Evolutionary conservation across 208 protist genomes (phyloP), one percentile per base, ranked within the genome.

Genomic region (Crithidia fasciculata): DNA sequence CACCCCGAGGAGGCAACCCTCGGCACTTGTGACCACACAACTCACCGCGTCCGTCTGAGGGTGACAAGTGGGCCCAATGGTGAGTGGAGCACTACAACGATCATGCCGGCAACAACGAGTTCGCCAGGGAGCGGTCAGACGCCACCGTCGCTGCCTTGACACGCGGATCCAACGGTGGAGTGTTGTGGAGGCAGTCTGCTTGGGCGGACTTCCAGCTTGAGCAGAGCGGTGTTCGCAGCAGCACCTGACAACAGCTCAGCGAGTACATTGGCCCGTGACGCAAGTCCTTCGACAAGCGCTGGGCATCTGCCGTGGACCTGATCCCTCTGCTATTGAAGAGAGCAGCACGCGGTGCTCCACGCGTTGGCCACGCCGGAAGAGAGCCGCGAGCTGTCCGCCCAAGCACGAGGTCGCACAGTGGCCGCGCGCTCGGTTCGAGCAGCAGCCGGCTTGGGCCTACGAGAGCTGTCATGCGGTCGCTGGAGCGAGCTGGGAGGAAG

Each of bases 31-130:
- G 8, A n/a, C n/a, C 54, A 74, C 5, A 87, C 86, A 8, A 77
- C 50, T 6, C 85, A 87, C 76, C 76, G 59, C 28, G 70, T 85
- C 19, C 72, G 62, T 6, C 73, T 90, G 71, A 83, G 10, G 85
- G 85, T n/a, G 76, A 86, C n/a, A 8, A 68, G 50, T 90, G 82
- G 85, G 76, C 49, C n/a, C n/a, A n/a, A 6, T 49, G 73, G 39
- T 74, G 87, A 12, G 8, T 85, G 0, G 56, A 72, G 10, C 53
- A 60, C 49, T 76, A 74, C 36, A 72, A 56, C 16, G 72, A 72
- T 1, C 64, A n/a, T n/a, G n/a, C 62, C 43, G 69, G 86, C 18
- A 45, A 60, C 18, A 57, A 84, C 9, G 85, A 74, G 54, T 83
- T 89, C 74, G 72, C 64, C 16, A 61, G 44, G 54, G 84, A 89